These are phyloP conservation scores for Yarrowia sp. DNA, from an alignment of 805 yeast genomes.

Conservation along the genomic window DNA sequence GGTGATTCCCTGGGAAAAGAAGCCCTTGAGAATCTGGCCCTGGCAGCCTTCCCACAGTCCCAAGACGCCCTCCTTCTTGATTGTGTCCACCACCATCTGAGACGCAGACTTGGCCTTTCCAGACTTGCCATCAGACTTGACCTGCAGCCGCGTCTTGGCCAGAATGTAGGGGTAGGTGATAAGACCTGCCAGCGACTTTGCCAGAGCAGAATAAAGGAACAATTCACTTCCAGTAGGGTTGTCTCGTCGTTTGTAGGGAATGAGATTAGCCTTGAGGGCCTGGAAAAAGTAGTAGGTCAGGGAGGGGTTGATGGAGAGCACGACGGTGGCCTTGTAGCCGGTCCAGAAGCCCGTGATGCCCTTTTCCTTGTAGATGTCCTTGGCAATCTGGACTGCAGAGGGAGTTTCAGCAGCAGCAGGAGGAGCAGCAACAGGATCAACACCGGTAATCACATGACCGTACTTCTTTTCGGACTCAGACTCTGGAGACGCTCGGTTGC, in stretches of 20 bases:
- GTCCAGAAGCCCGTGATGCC: constrained; percentile 39
- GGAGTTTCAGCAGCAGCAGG: constrained; percentile 1
- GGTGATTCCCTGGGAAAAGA: constrained; percentile 38
- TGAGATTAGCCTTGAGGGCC: constrained; percentile 29
- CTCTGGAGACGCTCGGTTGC: not conserved
- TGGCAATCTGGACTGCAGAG: constrained; percentile 27
- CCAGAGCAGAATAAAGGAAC: constrained; percentile 59
- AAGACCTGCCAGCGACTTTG: constrained; percentile 64
- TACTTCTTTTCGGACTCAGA: not conserved
- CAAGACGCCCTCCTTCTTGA: constrained; percentile 67
- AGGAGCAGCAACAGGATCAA: not conserved
- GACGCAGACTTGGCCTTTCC: constrained; percentile 9
- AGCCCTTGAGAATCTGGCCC: constrained; percentile 37
- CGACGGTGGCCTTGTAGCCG: constrained; percentile 36
- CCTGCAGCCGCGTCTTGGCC: constrained; percentile 67
- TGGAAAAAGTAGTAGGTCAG: constrained; percentile 39
- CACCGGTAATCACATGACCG: constrained; percentile 1
- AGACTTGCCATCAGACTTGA: constrained; percentile 31
- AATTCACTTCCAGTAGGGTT: constrained; percentile 45
- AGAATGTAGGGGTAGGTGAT: constrained; percentile 77
- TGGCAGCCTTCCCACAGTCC: constrained; percentile 72
- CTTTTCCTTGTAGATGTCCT: constrained; percentile 33
- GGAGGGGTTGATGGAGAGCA: constrained; percentile 37
- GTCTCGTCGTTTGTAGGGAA: constrained; percentile 32
- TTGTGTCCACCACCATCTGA: constrained; percentile 40